Evolutionary conservation across 1,284 basidiomycete genomes (phyloP).

Genomic region (Takashimella tepidaria): DNA sequence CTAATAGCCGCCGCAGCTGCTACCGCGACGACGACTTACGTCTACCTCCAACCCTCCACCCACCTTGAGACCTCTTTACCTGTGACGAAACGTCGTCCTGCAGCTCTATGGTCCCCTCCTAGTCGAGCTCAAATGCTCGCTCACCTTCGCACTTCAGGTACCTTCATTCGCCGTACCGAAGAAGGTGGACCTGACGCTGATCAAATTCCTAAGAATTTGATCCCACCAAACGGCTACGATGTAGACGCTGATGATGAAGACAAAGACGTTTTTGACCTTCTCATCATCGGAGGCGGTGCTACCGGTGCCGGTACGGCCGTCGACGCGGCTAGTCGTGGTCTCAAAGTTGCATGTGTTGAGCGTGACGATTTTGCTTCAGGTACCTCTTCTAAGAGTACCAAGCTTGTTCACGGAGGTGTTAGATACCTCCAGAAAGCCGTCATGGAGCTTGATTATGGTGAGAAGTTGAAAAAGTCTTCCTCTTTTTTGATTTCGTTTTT

Average conservation of each 20-base stretch:
- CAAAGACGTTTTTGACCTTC: conserved; percentile 69
- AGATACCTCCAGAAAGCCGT: conserved; percentile 96
- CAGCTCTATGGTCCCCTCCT: conserved; percentile 50
- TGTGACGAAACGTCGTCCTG: conserved; percentile 41
- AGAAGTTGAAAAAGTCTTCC: too few species aligned
- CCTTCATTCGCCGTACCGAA: conserved; percentile 33
- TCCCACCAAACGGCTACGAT: conserved; percentile 24
- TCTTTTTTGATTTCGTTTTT: too few species aligned
- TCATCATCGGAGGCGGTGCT: conserved; percentile 85
- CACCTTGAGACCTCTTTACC: conserved; percentile 14
- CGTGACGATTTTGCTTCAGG: conserved; percentile 88
- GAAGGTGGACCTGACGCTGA: conserved; percentile 34
- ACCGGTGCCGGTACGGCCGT: conserved; percentile 92
- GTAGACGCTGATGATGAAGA: conserved; percentile 28
- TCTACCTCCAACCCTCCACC: conserved; percentile 16
- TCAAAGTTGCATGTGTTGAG: conserved; percentile 91
- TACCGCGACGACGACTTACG: conserved; percentile 23
- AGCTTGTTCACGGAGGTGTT: conserved; percentile 96
- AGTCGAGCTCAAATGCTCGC: conserved; percentile 49
- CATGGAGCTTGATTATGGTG: conserved; percentile 91
- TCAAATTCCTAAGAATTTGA: conserved; percentile 19
- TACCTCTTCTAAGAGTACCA: conserved; percentile 94
- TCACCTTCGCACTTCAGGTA: conserved; percentile 46
- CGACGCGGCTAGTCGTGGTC: conserved; percentile 85
- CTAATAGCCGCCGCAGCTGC: conserved; percentile 22